Evolutionary conservation across 805 yeast species (phyloP), one percentile per base, ranked within the genome.

Genomic region (Wickerhamomyces queroliae): DNA sequence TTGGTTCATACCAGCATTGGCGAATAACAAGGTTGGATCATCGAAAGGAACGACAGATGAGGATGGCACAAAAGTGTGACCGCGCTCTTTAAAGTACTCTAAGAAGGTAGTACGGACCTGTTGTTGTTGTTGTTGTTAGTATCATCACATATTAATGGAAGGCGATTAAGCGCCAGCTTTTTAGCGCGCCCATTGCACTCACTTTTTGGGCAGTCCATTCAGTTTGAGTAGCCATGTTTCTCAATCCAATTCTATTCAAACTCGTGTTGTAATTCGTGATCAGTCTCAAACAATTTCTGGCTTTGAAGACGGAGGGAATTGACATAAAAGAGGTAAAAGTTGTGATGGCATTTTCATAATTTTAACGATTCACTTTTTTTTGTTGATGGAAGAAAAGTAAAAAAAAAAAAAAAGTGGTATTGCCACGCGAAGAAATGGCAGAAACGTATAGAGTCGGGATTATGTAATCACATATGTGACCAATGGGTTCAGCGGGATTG

Each of bases 1-100:
- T 70, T 93, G 99, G 69, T 93, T 93, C 99, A 93, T 93, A 66
- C 98, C 99, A 43, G 99, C 99, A 61, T 93, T 93, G 59, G 99
- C 95, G 60, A 93, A 93, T 46, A 93, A 70, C 46, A 93, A 74
- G 20, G 98, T 91, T 38, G 99, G 99, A 61, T 93, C 99, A 67
- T 93, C 97, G 62, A 83, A 95, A 39, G 99, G 99, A 44, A 93
- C 82, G 22, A 91, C 98, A 0, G 96, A 86, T 2, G 98, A 89
- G 0, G 95, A 84, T 18, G 96, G 88, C 35, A 93, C 90, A 61
- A 76, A 89, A 3, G 79, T 82, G 62, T 93, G 99, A 8, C 70
- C 72, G 36, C 70, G 63, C 34, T 73, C 66, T 49, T 75, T 73
- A 66, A 93, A 93, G 59, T 68, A 91, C 49, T 89, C 83, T 56